Conservation (phyloP, 139 green algal species). For the Pleodorina starrii region DNA sequence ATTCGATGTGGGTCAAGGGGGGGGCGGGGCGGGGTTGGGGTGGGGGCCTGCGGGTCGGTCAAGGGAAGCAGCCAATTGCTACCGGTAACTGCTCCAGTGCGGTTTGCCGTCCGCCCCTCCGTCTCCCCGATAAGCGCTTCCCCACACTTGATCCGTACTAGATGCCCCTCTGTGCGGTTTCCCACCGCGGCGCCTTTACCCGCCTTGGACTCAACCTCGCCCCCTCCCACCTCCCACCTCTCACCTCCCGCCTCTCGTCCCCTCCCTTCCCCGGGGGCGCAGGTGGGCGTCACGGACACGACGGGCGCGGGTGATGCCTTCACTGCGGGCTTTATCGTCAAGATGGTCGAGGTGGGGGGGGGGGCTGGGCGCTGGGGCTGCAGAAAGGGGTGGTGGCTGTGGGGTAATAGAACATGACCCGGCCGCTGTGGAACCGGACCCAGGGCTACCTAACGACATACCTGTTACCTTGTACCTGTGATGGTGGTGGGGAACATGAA, state of each 20-base stretch:
- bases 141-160: not conserved
- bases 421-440: too few relatives aligned
- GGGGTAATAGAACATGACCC: too few relatives aligned
- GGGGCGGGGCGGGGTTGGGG: not conserved
- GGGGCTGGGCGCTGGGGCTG: not conserved
- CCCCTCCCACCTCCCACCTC: not conserved
- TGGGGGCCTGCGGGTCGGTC: too few relatives aligned
- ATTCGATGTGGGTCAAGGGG: constrained; percentile 54
- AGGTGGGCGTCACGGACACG: constrained; percentile 86
- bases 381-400: not conserved
- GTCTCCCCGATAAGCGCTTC: not conserved
- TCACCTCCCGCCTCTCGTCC: not conserved
- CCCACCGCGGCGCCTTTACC: too few relatives aligned
- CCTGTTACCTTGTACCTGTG: too few relatives aligned
- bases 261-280: too few relatives aligned
- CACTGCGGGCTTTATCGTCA: constrained; percentile 84
- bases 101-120: not conserved
- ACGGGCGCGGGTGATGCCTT: constrained; percentile 94
- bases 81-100: too few relatives aligned
- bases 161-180: too few relatives aligned
- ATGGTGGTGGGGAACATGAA: too few relatives aligned
- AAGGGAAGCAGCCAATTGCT: too few relatives aligned
- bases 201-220: not conserved
- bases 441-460: too few relatives aligned
- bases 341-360: constrained; percentile 63